Evolutionary conservation across 768 basidiomycete genomes (phyloP).

Genomic region (Strobilomyces dryophilus): DNA sequence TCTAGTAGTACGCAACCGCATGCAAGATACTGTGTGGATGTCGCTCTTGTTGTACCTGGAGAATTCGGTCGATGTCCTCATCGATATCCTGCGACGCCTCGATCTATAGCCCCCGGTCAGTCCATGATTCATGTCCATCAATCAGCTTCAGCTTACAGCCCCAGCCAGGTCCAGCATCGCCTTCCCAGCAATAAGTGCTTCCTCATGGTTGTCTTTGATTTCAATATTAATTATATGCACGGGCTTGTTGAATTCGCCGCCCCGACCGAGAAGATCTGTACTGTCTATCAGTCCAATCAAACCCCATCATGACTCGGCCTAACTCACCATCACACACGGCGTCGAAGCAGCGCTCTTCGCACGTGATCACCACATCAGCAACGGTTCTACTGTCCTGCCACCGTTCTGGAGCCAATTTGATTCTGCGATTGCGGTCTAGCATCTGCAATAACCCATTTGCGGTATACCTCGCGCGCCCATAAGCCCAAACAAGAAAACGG

Average conservation of each 20-base stretch:
- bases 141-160: conserved; percentile 63
- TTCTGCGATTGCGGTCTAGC: conserved; percentile 90
- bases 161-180: conserved; percentile 90
- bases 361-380: conserved; percentile 97
- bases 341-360: conserved; percentile 98
- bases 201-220: conserved; percentile 99
- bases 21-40: conserved; percentile 93
- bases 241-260: conserved; percentile 89
- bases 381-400: conserved; percentile 91
- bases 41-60: conserved; percentile 80
- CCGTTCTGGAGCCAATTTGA: conserved; percentile 91
- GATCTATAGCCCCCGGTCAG: conserved; percentile 49
- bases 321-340: conserved; percentile 92
- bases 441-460: conserved; percentile 93
- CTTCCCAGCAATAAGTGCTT: conserved; percentile 92
- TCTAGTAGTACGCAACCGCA: conserved; percentile 85
- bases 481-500: conserved; percentile 7
- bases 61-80: conserved; percentile 82
- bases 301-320: conserved; percentile 5
- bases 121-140: neutral
- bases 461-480: conserved; percentile 59
- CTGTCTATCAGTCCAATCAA: conserved; percentile 11
- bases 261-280: conserved; percentile 78
- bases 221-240: conserved; percentile 98
- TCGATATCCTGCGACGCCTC: conserved; percentile 85